phyloP scores from a whole-genome alignment of 192 early-diverging fungal genomes.

The Gamsiella multidivaricata region DNA sequence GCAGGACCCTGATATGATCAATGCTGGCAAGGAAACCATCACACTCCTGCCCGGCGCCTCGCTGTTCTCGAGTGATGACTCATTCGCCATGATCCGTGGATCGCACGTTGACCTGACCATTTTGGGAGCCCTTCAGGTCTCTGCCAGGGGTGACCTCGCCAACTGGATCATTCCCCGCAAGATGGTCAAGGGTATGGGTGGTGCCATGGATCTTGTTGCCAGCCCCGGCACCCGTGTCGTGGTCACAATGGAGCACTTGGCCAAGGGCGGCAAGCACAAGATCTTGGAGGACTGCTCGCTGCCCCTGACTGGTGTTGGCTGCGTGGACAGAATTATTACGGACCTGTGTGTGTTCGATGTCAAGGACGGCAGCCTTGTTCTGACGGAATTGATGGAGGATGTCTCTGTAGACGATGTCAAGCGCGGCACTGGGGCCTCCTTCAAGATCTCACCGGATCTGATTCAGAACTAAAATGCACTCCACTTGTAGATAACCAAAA shows the following conservation, averaged over 20 bases:
- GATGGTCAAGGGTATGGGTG: slow-evolving; percentile 89
- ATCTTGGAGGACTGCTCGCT: slow-evolving; percentile 77
- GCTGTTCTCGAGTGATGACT: slow-evolving; percentile 79
- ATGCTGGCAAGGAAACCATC: slow-evolving; percentile 85
- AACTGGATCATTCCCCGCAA: slow-evolving; percentile 91
- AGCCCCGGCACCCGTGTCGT: slow-evolving; percentile 75
- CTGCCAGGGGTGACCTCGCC: slow-evolving; percentile 77
- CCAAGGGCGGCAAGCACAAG: slow-evolving; percentile 75
- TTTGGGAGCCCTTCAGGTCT: slow-evolving; percentile 84
- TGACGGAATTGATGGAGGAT: slow-evolving; percentile 74
- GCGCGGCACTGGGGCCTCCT: slow-evolving; percentile 69
- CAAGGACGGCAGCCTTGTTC: slow-evolving; percentile 62
- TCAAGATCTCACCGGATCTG: slow-evolving; percentile 60
- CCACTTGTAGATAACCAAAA: not conserved
- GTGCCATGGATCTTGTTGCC: slow-evolving; percentile 85
- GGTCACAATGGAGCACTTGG: slow-evolving; percentile 72
- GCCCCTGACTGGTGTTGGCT: slow-evolving; percentile 77
- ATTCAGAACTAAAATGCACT: slow-evolving; percentile 29
- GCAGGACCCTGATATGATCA: slow-evolving; percentile 83
- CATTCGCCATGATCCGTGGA: slow-evolving; percentile 85
- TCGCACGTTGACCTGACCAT: slow-evolving; percentile 81
- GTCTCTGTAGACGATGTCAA: slow-evolving; percentile 73
- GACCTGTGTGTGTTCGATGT: slow-evolving; percentile 79
- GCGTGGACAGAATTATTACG: slow-evolving; percentile 74
- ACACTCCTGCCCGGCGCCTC: slow-evolving; percentile 76